Percentiles rank a stretch among this genome's conserved stretches.
Evolutionary conservation across 768 basidiomycete genomes (phyloP).

Genomic region (Dacryopinax spathularia): DNA sequence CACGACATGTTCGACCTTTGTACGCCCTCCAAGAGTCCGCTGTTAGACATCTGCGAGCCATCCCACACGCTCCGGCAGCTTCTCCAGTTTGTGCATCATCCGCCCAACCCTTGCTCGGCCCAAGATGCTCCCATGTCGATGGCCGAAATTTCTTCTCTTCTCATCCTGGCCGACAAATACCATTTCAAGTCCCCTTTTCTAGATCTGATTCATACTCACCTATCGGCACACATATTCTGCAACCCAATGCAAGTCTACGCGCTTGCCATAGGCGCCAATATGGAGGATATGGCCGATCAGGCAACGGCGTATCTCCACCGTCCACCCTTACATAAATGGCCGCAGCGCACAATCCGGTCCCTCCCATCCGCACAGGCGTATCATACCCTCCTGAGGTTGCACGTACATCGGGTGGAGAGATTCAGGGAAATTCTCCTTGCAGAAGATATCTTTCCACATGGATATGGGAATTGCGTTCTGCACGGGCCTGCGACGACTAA

Average conservation of each 20-base stretch:
- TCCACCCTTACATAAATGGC: slow-evolving; percentile 43
- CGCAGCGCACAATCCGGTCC: slow-evolving; percentile 33
- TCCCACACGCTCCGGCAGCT: neutral
- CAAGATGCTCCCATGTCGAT: neutral
- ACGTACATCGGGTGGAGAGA: slow-evolving; percentile 40
- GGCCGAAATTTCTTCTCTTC: slow-evolving; percentile 32
- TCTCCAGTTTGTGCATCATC: neutral
- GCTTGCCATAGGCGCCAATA: slow-evolving; percentile 33
- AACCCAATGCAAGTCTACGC: slow-evolving; percentile 49
- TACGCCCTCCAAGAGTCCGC: neutral
- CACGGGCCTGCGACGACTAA: slow-evolving; percentile 35
- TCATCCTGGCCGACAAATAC: slow-evolving; percentile 54
- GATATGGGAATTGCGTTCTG: slow-evolving; percentile 46
- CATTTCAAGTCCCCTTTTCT: slow-evolving; percentile 35
- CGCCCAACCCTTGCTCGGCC: neutral
- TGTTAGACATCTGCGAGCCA: neutral
- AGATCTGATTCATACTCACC: slow-evolving; percentile 35
- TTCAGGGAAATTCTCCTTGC: slow-evolving; percentile 38
- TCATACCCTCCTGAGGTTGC: slow-evolving; percentile 47
- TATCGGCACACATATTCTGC: slow-evolving; percentile 37
- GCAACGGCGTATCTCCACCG: slow-evolving; percentile 44
- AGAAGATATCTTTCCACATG: slow-evolving; percentile 59
- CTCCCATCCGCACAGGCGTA: slow-evolving; percentile 49
- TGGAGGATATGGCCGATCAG: slow-evolving; percentile 32
- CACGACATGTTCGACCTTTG: slow-evolving; percentile 7